Percentiles rank a stretch among this genome's conserved stretches.
These are phyloP conservation scores for Pezicula rhizophila DNA, from an alignment of 2,329 filamentous ascomycete species.

Conservation along the genomic window DNA sequence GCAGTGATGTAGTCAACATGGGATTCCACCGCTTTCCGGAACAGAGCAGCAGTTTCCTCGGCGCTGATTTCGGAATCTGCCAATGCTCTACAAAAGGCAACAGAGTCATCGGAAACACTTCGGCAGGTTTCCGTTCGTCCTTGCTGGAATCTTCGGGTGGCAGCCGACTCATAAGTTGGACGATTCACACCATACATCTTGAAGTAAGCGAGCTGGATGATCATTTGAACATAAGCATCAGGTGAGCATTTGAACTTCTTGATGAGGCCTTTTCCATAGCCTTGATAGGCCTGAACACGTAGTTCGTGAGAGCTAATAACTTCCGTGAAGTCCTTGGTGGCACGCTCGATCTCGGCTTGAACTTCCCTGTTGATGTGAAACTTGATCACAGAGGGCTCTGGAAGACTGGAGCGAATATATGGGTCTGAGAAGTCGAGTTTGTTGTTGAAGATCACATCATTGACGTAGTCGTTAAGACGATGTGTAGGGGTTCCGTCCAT, in stretches of 20 bases:
- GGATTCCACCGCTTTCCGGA: conserved; percentile 73
- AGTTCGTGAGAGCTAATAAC: conserved; percentile 87
- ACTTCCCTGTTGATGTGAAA: conserved; percentile 75
- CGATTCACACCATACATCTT: conserved; percentile 99
- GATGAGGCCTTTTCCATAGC: conserved; percentile 95
- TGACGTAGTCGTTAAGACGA: conserved; percentile 91
- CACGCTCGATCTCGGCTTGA: conserved; percentile 70
- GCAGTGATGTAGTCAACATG: conserved; percentile 89
- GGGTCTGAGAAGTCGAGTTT: conserved; percentile 85
- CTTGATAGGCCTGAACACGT: conserved; percentile 90
- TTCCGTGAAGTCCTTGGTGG: conserved; percentile 69
- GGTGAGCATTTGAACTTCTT: conserved; percentile 99
- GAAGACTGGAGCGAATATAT: conserved; percentile 70
- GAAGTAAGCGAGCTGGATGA: conserved; percentile 96
- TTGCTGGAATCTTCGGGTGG: conserved; percentile 90
- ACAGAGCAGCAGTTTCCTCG: conserved; percentile 63
- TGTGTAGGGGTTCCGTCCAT: conserved; percentile 99
- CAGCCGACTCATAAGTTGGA: conserved; percentile 94
- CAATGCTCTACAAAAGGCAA: conserved; percentile 86
- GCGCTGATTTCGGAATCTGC: conserved; percentile 58
- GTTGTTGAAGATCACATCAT: conserved; percentile 86
- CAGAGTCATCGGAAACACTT: conserved; percentile 82
- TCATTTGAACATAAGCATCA: conserved; percentile 96
- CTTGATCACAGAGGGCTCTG: conserved; percentile 70
- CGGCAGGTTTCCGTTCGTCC: conserved; percentile 96